A percentile compares a stretch with the other conserved stretches of the same genome.
These are phyloP conservation scores for Candida sakaeoensis DNA, from an alignment of 805 yeast genomes.

Conservation along the genomic window DNA sequence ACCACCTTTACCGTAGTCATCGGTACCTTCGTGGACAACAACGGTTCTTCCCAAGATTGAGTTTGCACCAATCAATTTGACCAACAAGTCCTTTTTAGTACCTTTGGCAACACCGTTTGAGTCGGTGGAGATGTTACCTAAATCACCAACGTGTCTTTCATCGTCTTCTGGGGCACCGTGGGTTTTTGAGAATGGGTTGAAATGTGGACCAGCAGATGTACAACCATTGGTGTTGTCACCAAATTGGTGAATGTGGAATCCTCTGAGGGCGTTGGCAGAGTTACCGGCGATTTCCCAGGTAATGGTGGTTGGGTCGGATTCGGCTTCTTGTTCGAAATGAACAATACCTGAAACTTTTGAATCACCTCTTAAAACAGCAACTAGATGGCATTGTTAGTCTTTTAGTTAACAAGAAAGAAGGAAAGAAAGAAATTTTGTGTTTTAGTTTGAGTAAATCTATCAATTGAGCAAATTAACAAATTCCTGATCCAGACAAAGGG, in stretches of 20 bases:
- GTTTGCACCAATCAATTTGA: constrained; percentile 82
- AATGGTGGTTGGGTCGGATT: constrained; percentile 78
- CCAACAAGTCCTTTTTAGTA: constrained; percentile 66
- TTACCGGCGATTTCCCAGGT: constrained; percentile 89
- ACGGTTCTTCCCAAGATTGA: constrained; percentile 93
- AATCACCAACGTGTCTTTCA: constrained; percentile 87
- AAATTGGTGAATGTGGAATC: constrained; percentile 97
- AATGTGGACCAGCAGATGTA: constrained; percentile 97
- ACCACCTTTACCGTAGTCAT: constrained; percentile 94
- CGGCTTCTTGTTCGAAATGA: constrained; percentile 78
- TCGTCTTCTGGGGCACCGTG: constrained; percentile 92
- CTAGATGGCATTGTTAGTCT: constrained; percentile 35
- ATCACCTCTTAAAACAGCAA: constrained; percentile 96
- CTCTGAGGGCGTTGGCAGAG: constrained; percentile 82
- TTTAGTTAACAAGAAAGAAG: too few relatives aligned
- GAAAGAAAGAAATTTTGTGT: too few relatives aligned
- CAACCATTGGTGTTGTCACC: constrained; percentile 99
- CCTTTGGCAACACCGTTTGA: constrained; percentile 90
- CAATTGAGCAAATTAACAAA: constrained; percentile 8
- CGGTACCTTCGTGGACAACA: constrained; percentile 88
- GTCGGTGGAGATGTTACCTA: constrained; percentile 92
- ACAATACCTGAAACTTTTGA: constrained; percentile 85
- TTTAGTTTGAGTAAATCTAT: not conserved
- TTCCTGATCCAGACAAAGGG: not conserved
- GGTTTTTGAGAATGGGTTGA: constrained; percentile 81